Evolutionary conservation across 352 stramenopile genomes (phyloP), one percentile per base, ranked within the genome.

Genomic region (Phytophthora boehmeriae): DNA sequence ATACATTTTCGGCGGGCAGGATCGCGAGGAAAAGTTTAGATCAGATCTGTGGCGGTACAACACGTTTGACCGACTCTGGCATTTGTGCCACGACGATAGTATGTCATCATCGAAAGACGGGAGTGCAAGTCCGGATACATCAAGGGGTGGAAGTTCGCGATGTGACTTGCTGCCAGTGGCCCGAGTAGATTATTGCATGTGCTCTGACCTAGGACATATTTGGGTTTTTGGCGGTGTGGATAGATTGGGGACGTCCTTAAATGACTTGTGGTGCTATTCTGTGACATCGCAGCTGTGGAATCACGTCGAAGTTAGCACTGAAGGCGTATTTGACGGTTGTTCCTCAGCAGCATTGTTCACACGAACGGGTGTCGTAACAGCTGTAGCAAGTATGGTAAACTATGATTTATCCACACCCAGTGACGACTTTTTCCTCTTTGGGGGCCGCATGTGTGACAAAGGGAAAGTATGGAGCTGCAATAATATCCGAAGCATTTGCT

Each of bases 41-140:
- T 79, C 86, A 2, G 88, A 95, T 53, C 60, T 96, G 14, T 96
- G 88, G 88, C 66, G 83, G 13, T 95, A 93, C 56, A 95, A 95
- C 56, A 92, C 85, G 2, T 96, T 96, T 60, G 88, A 96, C 52
- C 84, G 86, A 16, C 66, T 92, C 25, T 96, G 88, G 88, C 78
- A 94, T 53, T 73, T 96, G 36, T 94, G 83, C 25, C 73, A 95
- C 50, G 86, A 95, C 32, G 88, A 96, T 58, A 88, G 82, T 54
- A 88, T 94, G 34, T 73, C 59, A 8, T 72, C 38, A 22, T 67
- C 57, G 4, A 64, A 63, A 35, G 65, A 86, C 10, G 5, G 4
- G 25, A 45, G 6, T 36, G 11, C 27, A 22, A 16, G 6, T 27
- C 13, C 23, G 5, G 20, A 8, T 9, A 54, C 6, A 44, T 36